phyloP scores from a whole-genome alignment of 2,329 filamentous ascomycete species.

The Penicillium sp. region DNA sequence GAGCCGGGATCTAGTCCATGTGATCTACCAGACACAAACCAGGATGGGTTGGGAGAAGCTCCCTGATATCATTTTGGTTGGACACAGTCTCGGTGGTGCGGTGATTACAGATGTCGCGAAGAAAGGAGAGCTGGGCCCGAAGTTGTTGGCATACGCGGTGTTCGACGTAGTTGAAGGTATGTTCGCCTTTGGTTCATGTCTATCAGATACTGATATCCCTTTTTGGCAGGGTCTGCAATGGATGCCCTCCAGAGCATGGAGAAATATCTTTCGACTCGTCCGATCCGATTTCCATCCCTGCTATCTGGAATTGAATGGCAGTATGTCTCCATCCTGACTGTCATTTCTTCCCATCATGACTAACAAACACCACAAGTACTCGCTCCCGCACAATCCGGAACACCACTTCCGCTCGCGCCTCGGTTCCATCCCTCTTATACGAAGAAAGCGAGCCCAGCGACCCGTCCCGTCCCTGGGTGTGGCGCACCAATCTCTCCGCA shows the following conservation, averaged over 20 bases:
- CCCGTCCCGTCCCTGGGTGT: slow-evolving; percentile 64
- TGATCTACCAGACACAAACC: slow-evolving; percentile 65
- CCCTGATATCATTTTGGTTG: slow-evolving; percentile 78
- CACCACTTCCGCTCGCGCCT: slow-evolving; percentile 76
- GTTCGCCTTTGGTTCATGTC: neutral
- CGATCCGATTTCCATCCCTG: slow-evolving; percentile 72
- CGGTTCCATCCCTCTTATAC: slow-evolving; percentile 75
- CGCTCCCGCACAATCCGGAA: slow-evolving; percentile 85
- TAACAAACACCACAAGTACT: slow-evolving; percentile 48
- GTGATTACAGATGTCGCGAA: slow-evolving; percentile 82
- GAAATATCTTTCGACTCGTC: slow-evolving; percentile 80
- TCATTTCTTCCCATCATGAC: neutral
- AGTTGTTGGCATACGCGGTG: slow-evolving; percentile 81
- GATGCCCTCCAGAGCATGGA: slow-evolving; percentile 95
- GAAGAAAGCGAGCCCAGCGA: slow-evolving; percentile 41
- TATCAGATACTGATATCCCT: neutral
- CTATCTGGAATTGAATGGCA: slow-evolving; percentile 91
- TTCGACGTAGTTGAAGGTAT: slow-evolving; percentile 86
- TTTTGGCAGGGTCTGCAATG: slow-evolving; percentile 70
- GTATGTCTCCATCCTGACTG: slow-evolving; percentile 34
- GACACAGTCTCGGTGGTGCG: slow-evolving; percentile 89
- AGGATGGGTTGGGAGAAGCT: slow-evolving; percentile 71
- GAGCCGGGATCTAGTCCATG: slow-evolving; percentile 67
- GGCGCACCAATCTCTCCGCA: slow-evolving; percentile 78
- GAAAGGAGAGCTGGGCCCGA: slow-evolving; percentile 62